These are phyloP conservation scores for Paramecium sonneborni DNA, from an alignment of 73 alveolate species.

Conservation along the genomic window DNA sequence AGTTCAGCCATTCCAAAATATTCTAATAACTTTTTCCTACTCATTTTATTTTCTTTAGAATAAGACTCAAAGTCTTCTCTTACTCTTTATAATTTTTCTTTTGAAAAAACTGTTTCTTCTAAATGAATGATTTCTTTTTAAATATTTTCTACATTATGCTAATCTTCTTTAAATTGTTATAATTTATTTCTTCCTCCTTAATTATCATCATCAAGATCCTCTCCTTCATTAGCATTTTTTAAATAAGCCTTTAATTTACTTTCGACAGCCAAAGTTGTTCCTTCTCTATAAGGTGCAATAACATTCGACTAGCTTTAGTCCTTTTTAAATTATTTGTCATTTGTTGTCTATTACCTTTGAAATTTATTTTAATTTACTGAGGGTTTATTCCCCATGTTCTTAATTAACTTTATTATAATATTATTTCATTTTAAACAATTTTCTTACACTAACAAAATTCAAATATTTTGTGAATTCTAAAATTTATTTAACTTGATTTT, in stretches of 20 bases:
- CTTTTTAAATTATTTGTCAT: conserved; percentile 15
- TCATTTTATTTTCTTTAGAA: conserved; percentile 66
- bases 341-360: not conserved
- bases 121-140: conserved; percentile 30
- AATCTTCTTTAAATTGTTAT: conserved; percentile 27
- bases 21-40: conserved; percentile 60
- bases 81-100: conserved; percentile 39
- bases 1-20: conserved; percentile 66
- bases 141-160: conserved; percentile 54
- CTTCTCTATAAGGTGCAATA: conserved; percentile 58
- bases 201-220: not conserved
- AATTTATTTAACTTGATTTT: too few species aligned
- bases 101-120: conserved; percentile 50
- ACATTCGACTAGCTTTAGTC: not conserved
- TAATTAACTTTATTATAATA: not conserved
- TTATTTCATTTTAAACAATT: not conserved
- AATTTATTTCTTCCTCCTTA: conserved; percentile 39
- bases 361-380: not conserved
- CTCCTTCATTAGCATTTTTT: conserved; percentile 46
- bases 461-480: not conserved
- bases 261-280: conserved; percentile 41
- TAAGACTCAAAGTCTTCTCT: conserved; percentile 66
- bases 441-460: not conserved
- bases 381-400: conserved; percentile 5
- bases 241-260: conserved; percentile 43